A percentile compares a stretch with the other conserved stretches of the same genome.
These are phyloP conservation scores for Flaveria sonorensis DNA, from an alignment of 129 eudicot species.

Conservation along the genomic window DNA sequence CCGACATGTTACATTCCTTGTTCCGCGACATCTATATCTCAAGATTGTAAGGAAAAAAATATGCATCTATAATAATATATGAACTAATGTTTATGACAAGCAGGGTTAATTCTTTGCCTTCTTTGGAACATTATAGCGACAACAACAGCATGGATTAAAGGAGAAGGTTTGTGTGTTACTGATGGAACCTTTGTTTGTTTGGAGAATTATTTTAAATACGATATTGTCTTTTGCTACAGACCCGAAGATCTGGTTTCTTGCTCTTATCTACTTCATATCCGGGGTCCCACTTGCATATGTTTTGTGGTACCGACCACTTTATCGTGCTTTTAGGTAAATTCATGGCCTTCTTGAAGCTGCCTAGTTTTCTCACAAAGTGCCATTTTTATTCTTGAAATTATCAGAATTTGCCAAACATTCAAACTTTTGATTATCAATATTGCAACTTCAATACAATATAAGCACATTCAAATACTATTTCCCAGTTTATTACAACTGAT, in stretches of 20 bases:
- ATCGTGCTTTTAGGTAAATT: constrained; percentile 78
- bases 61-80: background rate
- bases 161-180: constrained; percentile 57
- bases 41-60: no score
- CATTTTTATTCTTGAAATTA: no score
- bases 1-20: no score
- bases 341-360: background rate
- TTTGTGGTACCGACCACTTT: constrained; percentile 84
- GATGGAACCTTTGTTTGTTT: background rate
- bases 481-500: no score
- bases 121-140: constrained; percentile 84
- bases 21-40: no score
- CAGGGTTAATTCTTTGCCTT: constrained; percentile 78
- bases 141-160: constrained; percentile 87
- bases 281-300: constrained; percentile 79
- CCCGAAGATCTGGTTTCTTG: constrained; percentile 77
- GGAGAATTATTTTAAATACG: background rate
- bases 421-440: no score
- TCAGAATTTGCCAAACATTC: no score
- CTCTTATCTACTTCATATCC: constrained; percentile 73
- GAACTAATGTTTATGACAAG: constrained; percentile 16
- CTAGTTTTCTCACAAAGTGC: no score
- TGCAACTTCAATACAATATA: no score
- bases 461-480: no score
- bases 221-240: constrained; percentile 33